phyloP scores from a whole-genome alignment of 805 yeast genomes.

The Komagataella phaffii region DNA sequence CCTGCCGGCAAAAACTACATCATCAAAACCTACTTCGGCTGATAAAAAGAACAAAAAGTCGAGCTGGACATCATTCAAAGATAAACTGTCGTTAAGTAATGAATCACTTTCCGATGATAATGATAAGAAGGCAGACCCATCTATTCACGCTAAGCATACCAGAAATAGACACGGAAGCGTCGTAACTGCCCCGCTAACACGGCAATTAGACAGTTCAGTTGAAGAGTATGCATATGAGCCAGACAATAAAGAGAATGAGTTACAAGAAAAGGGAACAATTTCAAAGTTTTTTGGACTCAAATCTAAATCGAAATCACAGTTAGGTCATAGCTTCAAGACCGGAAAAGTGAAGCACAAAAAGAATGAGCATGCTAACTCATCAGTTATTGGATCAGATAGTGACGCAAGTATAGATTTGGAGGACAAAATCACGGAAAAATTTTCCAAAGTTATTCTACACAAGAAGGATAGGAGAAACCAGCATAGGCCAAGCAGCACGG shows the following conservation, averaged over 20 bases:
- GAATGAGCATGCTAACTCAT: background rate
- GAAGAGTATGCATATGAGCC: background rate
- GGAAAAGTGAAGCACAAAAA: background rate
- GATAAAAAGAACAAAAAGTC: conserved; percentile 1
- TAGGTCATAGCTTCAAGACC: background rate
- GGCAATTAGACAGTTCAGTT: background rate
- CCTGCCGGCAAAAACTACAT: background rate
- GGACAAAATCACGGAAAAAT: background rate
- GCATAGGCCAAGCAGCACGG: background rate
- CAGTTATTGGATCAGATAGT: background rate
- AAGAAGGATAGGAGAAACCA: background rate
- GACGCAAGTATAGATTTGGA: background rate
- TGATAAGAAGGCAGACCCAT: background rate
- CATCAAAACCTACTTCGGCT: background rate
- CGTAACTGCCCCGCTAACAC: background rate
- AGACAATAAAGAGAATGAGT: background rate
- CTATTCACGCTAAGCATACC: background rate
- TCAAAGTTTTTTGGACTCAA: background rate
- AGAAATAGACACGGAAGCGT: background rate
- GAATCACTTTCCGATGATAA: conserved; percentile 1
- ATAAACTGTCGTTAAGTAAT: background rate
- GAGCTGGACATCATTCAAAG: conserved; percentile 7
- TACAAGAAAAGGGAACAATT: background rate
- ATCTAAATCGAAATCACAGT: background rate
- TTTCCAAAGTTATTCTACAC: background rate